Evolutionary conservation across 805 yeast species (phyloP), one percentile per base, ranked within the genome.

Genomic region (Blastobotrys americana): DNA sequence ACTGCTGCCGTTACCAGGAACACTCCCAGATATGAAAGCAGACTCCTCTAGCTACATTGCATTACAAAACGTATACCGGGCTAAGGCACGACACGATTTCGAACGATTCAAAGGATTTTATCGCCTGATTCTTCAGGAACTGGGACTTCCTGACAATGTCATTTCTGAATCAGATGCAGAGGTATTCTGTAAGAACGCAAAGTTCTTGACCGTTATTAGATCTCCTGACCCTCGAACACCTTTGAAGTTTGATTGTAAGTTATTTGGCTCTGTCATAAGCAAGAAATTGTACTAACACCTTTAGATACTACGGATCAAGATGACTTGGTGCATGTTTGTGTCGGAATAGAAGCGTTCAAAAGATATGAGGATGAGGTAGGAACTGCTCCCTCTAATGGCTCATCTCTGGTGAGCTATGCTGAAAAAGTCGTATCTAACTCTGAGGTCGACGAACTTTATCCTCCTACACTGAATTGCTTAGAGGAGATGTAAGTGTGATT

Each of bases 11-110:
- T 61, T 86, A 1, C 70, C 81, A 2, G 96, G 95, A 0, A 72
- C 67, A 0, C 58, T 89, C 4, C 95, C 96, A 0, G 97, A 89
- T 59, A 90, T 90, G 96, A 82, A 84, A 17, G 76, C 95, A 0
- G 77, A 79, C 49, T 81, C 96, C 0, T 61, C 64, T 5, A 68
- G 68, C 44, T 90, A 84, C 59, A 68, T 82, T 2, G 60, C 55
- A 5, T 62, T 90, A 31, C 83, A 80, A 58, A 56, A 56, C 0
- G 53, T 86, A 2, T 90, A 85, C 57, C 60, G 71, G 15, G 64
- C 58, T 1, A 82, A 81, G 55, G 80, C 84, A 1, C 46, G 53
- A 6, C 39, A 46, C 1, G 95, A 88, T 59, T 59, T 65, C 37
- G 52, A 57, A 18, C 23, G 41, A 6, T 71, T 80, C 49, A 54